A percentile compares a stretch with the other conserved stretches of the same genome.
phyloP scores from a whole-genome alignment of 352 stramenopile species.

The Pythium angustatum region DNA sequence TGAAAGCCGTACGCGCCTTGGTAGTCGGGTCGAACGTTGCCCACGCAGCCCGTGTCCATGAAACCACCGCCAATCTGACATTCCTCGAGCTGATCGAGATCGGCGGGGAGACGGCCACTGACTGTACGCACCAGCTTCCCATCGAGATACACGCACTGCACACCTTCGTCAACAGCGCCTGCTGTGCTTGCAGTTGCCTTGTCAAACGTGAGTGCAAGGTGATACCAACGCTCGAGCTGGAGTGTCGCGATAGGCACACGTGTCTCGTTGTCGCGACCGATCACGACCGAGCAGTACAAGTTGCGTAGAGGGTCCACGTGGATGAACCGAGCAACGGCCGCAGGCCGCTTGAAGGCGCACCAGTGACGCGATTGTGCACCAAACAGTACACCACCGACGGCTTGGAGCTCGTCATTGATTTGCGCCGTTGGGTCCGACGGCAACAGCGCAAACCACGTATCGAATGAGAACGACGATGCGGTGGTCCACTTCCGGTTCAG shows the following conservation, averaged over 20 bases:
- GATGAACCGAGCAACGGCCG: neutral
- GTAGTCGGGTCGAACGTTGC: too few relatives aligned
- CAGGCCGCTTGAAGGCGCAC: neutral
- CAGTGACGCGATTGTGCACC: neutral
- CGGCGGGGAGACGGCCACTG: too few relatives aligned
- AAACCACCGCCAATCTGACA: too few relatives aligned
- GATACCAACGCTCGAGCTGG: slow-evolving; percentile 10
- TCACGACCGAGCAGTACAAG: slow-evolving; percentile 21
- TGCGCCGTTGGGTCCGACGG: neutral
- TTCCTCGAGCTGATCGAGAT: too few relatives aligned
- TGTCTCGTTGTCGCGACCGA: neutral
- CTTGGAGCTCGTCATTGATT: too few relatives aligned
- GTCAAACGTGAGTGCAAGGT: neutral
- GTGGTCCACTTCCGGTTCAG: too few relatives aligned
- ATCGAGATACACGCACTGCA: slow-evolving; percentile 1
- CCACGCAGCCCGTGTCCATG: too few relatives aligned
- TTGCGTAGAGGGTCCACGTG: slow-evolving; percentile 12
- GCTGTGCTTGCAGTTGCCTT: neutral
- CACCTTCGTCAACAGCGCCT: neutral
- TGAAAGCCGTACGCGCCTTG: too few relatives aligned
- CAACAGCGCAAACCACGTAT: slow-evolving; percentile 15
- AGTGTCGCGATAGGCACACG: slow-evolving; percentile 11
- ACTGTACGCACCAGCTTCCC: too few relatives aligned
- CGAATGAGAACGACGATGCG: slow-evolving; percentile 8
- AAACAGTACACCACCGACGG: slow-evolving; percentile 1